Evolutionary conservation across 306 rosid species (phyloP).

Genomic region (Prunus mongolica): DNA sequence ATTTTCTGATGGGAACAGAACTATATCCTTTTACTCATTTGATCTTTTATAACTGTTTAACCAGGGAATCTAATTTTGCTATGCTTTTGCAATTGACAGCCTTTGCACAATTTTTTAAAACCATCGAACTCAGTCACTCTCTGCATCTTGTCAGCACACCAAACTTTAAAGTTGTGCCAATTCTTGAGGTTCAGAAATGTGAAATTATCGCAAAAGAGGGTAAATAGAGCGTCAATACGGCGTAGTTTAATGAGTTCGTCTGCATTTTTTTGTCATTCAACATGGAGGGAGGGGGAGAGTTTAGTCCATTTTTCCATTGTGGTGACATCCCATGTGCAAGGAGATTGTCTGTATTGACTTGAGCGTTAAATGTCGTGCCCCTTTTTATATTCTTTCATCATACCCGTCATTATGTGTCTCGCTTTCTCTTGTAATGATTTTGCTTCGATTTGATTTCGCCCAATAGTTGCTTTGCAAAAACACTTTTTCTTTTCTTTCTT

Average conservation of each 20-base stretch:
- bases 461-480: not conserved
- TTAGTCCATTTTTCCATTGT: rapidly evolving
- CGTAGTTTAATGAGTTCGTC: conserved; percentile 12
- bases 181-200: not conserved
- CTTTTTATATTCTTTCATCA: conserved; percentile 1
- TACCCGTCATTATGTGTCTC: conserved; percentile 1
- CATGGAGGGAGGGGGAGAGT: too few relatives aligned
- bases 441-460: conserved; percentile 3
- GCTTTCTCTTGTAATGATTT: conserved; percentile 24
- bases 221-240: not conserved
- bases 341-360: not conserved
- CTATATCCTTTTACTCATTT: too few relatives aligned
- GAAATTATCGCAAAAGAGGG: not conserved
- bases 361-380: not conserved
- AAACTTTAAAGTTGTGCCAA: not conserved
- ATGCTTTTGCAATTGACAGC: not conserved
- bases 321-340: too few relatives aligned
- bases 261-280: not conserved
- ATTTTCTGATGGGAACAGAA: not conserved
- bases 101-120: not conserved
- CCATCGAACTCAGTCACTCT: not conserved
- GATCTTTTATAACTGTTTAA: too few relatives aligned
- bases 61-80: too few relatives aligned
- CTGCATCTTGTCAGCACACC: not conserved
- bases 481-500: not conserved